A percentile compares a stretch with the other conserved stretches of the same genome.
These are phyloP conservation scores for Magnolia changhungtana DNA, from an alignment of 164 flowering plant genomes.

Conservation along the genomic window DNA sequence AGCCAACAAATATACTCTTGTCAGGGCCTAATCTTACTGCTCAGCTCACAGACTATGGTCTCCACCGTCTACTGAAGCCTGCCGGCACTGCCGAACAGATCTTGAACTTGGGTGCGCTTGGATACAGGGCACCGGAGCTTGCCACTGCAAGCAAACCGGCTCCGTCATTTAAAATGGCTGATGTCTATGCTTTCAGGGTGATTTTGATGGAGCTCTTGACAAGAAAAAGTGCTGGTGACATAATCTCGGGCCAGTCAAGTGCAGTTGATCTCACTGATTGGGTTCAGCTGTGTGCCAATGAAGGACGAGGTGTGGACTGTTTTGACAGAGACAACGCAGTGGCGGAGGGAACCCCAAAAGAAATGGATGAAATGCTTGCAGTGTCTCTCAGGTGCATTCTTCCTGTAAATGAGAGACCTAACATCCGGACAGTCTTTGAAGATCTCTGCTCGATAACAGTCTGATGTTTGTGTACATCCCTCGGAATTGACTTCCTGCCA, in stretches of 20 bases:
- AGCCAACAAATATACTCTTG: constrained; percentile 81
- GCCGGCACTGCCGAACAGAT: constrained; percentile 85
- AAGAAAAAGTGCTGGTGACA: constrained; percentile 91
- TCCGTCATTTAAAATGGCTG: constrained; percentile 75
- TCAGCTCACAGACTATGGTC: constrained; percentile 72
- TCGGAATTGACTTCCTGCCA: constrained; percentile 23
- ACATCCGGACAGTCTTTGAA: constrained; percentile 70
- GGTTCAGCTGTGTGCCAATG: constrained; percentile 79
- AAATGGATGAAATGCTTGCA: constrained; percentile 78
- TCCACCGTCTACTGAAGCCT: constrained; percentile 88
- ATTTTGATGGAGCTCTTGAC: constrained; percentile 88
- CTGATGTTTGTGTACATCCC: constrained; percentile 66
- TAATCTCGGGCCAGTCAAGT: constrained; percentile 86
- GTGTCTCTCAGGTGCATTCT: constrained; percentile 74
- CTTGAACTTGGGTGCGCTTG: constrained; percentile 76
- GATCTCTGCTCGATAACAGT: constrained; percentile 60
- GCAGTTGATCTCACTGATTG: constrained; percentile 95
- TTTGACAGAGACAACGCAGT: constrained; percentile 75
- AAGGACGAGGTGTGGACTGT: constrained; percentile 82
- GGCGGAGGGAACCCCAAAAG: constrained; percentile 61
- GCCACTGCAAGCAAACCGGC: constrained; percentile 52
- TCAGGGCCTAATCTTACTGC: constrained; percentile 51
- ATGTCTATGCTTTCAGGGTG: constrained; percentile 93
- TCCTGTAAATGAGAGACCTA: constrained; percentile 90
- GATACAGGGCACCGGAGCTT: constrained; percentile 89